Evolutionary conservation across 495 filamentous ascomycete species (phyloP).

Genomic region (Umbilicaria muhlenbergii): DNA sequence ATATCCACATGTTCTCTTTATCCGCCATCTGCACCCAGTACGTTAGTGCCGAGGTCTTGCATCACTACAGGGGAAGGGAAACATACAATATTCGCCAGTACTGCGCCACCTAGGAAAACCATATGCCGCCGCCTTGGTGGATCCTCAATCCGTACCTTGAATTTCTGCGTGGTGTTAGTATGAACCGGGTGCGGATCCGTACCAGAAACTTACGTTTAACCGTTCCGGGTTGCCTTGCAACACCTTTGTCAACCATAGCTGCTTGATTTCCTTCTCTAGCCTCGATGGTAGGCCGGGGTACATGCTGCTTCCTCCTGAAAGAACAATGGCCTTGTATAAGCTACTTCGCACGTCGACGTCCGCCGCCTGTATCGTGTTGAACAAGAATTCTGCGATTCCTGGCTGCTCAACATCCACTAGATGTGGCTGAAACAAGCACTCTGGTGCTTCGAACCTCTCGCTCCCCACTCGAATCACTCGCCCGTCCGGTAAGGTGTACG

Average conservation of each 20-base stretch:
- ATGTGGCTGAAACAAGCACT: constrained; percentile 98
- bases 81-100: constrained; percentile 81
- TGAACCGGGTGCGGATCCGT: not conserved
- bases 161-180: constrained; percentile 49
- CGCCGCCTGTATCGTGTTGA: constrained; percentile 94
- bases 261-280: constrained; percentile 96
- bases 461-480: constrained; percentile 90
- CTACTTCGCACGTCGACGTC: constrained; percentile 89
- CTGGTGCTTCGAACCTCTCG: constrained; percentile 94
- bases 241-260: constrained; percentile 91
- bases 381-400: constrained; percentile 89
- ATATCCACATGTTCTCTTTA: constrained; percentile 97
- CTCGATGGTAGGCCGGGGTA: constrained; percentile 90
- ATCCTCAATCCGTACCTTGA: constrained; percentile 98
- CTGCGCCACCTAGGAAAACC: constrained; percentile 96
- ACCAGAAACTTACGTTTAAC: constrained; percentile 42
- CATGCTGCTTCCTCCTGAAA: constrained; percentile 96
- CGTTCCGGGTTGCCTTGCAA: constrained; percentile 80
- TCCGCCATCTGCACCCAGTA: constrained; percentile 90
- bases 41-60: too few relatives aligned
- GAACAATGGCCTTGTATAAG: constrained; percentile 91
- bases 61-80: too few relatives aligned
- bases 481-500: constrained; percentile 91
- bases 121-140: constrained; percentile 92
- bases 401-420: constrained; percentile 95